A percentile compares a stretch with the other conserved stretches of the same genome.
phyloP scores from a whole-genome alignment of 495 filamentous ascomycete species.

The Polyplosphaeria fusca region DNA sequence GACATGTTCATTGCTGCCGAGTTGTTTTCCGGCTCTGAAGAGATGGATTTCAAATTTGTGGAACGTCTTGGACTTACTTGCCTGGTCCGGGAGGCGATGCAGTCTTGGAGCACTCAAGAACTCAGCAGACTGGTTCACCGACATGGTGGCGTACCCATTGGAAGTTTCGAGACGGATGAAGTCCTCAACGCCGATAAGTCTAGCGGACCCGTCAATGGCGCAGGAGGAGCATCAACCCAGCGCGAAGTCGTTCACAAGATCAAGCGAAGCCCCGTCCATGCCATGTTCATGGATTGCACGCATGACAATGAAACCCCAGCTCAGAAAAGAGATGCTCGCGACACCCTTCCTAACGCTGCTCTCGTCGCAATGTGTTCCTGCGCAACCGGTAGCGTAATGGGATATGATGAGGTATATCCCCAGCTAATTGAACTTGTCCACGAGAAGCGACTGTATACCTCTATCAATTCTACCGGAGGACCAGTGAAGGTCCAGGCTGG shows the following conservation, averaged over 20 bases:
- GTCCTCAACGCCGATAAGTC: conserved; percentile 39
- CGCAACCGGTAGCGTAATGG: conserved; percentile 92
- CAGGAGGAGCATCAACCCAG: conserved; percentile 40
- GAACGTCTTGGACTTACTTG: conserved; percentile 86
- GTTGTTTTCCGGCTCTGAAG: conserved; percentile 92
- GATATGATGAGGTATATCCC: conserved; percentile 98
- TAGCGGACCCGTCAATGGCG: conserved; percentile 40
- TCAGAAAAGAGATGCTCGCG: conserved; percentile 90
- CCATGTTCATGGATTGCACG: conserved; percentile 98
- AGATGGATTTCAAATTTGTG: conserved; percentile 93
- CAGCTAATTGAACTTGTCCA: conserved; percentile 83
- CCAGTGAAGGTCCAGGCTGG: conserved; percentile 59
- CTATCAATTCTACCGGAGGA: conserved; percentile 59
- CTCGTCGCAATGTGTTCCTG: conserved; percentile 93
- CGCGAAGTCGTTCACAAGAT: conserved; percentile 67
- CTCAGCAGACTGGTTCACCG: conserved; percentile 88
- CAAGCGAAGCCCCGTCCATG: conserved; percentile 78
- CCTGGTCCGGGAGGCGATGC: conserved; percentile 95
- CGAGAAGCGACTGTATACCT: conserved; percentile 78
- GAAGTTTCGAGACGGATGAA: conserved; percentile 85
- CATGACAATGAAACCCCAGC: conserved; percentile 97
- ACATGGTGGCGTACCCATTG: conserved; percentile 90
- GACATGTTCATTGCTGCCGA: conserved; percentile 92
- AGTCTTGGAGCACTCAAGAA: conserved; percentile 92
- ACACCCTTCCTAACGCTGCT: conserved; percentile 94